Base-by-base conservation (phyloP, 495 filamentous ascomycete genomes). In the Tuber calosporum region DNA sequence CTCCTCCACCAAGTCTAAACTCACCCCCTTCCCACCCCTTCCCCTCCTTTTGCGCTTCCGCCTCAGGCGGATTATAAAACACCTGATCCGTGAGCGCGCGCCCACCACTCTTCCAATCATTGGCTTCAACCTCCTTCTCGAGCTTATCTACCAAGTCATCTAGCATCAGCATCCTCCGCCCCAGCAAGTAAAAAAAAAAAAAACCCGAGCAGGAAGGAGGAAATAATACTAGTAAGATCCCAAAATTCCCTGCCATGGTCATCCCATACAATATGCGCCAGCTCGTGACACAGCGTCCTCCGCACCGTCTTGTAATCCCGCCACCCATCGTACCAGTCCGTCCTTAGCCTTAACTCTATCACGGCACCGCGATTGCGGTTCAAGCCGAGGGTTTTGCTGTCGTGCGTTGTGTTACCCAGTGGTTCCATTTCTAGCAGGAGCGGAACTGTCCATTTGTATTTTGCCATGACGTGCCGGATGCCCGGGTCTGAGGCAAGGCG, bases 371-470 rank as follows among this genome's bases (percentile, higher is more conserved):
- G 83, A 80, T 97, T 97, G 19, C 93, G 85, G 80, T 99, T 99
- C 42, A 97, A 83, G 0, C 95, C 95, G 4, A 98, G 84, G 43
- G 91, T 96, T 62, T 92, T 89, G 40, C 86, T 84, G 77, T 93
- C 89, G 81, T 89, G 88, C 22, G 88, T 91, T 4, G 94, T 97
- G 81, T 97, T 90, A 73, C 89, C 87, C 0, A 89, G 84, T 1
- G 95, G 95, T 78, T 98, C 90, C 94, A 99, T 98, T 83, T 99
- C 95, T 6, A 93, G 96, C 4, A 99, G 85, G 26, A 97, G 82
- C 0, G 89, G 89, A n/a, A 99, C 95, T 67, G 87, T 87, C 85
- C 95, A 97, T 66, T 88, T 87, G 84, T 97, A 93, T 72, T 88
- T 88, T 15, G 86, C 83, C 95, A 99, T 99, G 22, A 89, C 86